Evolutionary conservation across 306 rosid genomes (phyloP).

Genomic region (Dryas drummondii): DNA sequence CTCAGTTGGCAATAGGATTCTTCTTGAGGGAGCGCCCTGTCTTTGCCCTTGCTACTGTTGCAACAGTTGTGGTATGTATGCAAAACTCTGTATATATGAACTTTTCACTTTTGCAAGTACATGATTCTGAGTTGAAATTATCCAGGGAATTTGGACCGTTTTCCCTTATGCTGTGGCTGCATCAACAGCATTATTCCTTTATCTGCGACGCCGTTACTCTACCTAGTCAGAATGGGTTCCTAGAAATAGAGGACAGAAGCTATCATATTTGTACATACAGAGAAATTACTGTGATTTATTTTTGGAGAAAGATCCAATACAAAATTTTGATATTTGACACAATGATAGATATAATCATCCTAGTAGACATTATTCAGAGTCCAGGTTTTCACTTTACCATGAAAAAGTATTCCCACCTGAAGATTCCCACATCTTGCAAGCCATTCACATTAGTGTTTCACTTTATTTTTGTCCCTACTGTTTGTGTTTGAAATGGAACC

Average conservation of each 20-base stretch:
- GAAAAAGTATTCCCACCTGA: too few relatives aligned
- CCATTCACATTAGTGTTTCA: too few relatives aligned
- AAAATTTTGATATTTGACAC: neutral
- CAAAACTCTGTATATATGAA: neutral
- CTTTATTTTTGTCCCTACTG: too few relatives aligned
- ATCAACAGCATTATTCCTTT: constrained; percentile 56
- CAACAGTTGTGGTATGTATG: constrained; percentile 55
- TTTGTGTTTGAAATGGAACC: too few relatives aligned
- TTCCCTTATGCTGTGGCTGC: constrained; percentile 61
- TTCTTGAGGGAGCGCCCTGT: constrained; percentile 61
- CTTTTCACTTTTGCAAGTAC: neutral
- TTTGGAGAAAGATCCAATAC: neutral
- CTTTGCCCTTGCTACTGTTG: constrained; percentile 62
- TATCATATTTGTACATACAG: constrained; percentile 1
- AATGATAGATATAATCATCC: neutral
- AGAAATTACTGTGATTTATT: constrained; percentile 5
- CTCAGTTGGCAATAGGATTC: constrained; percentile 59
- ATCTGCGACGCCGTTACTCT: constrained; percentile 30
- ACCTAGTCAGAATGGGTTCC: constrained; percentile 27
- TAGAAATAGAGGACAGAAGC: neutral
- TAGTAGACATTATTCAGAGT: neutral
- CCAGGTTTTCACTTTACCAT: neutral
- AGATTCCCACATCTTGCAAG: too few relatives aligned
- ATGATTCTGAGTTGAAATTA: constrained; percentile 23
- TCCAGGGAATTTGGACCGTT: constrained; percentile 61